Evolutionary conservation across 2,329 filamentous ascomycete genomes (phyloP), one percentile per base, ranked within the genome.

Genomic region (Claviceps humidiphila): DNA sequence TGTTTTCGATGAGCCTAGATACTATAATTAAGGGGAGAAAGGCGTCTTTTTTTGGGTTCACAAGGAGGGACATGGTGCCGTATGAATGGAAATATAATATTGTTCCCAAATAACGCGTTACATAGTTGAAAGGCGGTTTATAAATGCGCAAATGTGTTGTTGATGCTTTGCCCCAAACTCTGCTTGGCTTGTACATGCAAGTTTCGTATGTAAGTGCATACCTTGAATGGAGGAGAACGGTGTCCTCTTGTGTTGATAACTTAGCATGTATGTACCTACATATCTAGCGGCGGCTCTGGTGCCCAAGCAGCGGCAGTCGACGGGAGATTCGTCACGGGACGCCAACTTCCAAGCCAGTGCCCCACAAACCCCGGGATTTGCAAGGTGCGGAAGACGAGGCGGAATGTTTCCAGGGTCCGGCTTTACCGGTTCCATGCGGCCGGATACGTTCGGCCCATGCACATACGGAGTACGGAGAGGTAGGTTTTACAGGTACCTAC

Each of bases 1-100:
- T 68, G 93, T 97, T 34, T 97, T 98, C 69, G 78, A 95, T 59
- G 88, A 94, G 71, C 90, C 89, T 49, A 78, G 87, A 65, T 95
- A 93, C 64, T 84, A 69, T 57, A 70, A 70, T 53, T 71, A 58
- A 53, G 49, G 5, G 20, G 11, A 16, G 2, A 52, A 49, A 6
- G 20, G 14, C 43, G 4, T 5, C 40, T n/a, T 42, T 42, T 44
- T 26, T 44, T 26, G 42, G 17, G 4, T 6, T 42, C n/a, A 20
- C 8, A 9, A 42, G n/a, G 17, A 20, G 40, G 40, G 7, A 2
- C 20, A 22, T 42, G 9, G 8, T 34, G 30, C 9, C 9, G 30
- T 9, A 34, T 34, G 30, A 9, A 34, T 34, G 30, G 30, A 11
- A 34, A 11, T 11, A 1, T 34, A 11, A 9, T 34, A 11, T 34